Percentiles rank a stretch among this genome's conserved stretches.
Evolutionary conservation across 257 asterid species (phyloP).

Genomic region (Nemophila menziesii): DNA sequence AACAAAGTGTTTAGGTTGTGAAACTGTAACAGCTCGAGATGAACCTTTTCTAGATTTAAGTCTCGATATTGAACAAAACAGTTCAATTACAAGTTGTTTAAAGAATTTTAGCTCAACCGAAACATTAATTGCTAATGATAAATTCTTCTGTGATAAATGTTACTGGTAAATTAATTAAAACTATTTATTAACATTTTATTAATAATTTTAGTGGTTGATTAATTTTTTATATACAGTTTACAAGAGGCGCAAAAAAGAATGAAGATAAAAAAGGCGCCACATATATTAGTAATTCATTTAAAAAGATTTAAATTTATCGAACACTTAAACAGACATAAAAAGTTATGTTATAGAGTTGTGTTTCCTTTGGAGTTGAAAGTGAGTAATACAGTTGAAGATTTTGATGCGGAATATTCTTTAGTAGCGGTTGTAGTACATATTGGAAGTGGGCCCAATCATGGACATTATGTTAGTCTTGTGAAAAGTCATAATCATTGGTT

Average conservation of each 20-base stretch:
- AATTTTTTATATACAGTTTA: conserved; percentile 32
- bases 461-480: conserved; percentile 87
- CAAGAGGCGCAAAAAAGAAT: conserved; percentile 94
- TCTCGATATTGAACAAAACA: conserved; percentile 90
- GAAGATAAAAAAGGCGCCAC: conserved; percentile 81
- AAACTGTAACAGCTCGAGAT: conserved; percentile 91
- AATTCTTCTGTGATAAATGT: conserved; percentile 82
- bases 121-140: conserved; percentile 79
- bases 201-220: neutral
- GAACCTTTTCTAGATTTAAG: conserved; percentile 84
- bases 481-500: conserved; percentile 87
- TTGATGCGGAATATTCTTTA: conserved; percentile 66
- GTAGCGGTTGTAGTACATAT: conserved; percentile 77
- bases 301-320: conserved; percentile 77
- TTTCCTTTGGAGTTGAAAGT: conserved; percentile 79
- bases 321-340: conserved; percentile 67
- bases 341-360: conserved; percentile 74
- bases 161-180: conserved; percentile 63
- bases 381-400: conserved; percentile 76
- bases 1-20: conserved; percentile 78
- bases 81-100: conserved; percentile 93
- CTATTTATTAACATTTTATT: too few relatives aligned
- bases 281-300: conserved; percentile 66
- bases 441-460: conserved; percentile 86
- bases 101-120: conserved; percentile 91